These are phyloP conservation scores for Chrysochromulina tobinii DNA, from an alignment of 78 protist genomes.

Conservation along the genomic window DNA sequence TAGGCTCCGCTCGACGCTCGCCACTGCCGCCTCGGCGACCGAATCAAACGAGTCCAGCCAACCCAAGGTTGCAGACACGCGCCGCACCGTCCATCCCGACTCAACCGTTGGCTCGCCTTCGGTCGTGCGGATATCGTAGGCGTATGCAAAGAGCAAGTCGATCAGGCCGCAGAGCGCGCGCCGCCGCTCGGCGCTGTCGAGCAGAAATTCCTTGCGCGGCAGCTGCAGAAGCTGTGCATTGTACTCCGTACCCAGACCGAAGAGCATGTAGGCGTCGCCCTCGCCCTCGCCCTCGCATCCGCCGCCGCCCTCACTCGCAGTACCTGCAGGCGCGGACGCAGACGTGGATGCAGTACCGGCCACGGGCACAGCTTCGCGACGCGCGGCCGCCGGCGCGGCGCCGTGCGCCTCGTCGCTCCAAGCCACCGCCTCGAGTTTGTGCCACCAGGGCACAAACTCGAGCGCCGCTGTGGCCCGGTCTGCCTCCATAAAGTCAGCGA, in stretches of 20 bases:
- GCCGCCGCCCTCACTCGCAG: too few species aligned
- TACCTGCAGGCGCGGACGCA: too few species aligned
- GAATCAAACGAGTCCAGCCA: not conserved
- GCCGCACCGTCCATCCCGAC: slow-evolving; percentile 44
- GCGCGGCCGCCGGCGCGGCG: not conserved
- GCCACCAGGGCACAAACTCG: slow-evolving; percentile 1
- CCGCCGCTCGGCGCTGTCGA: not conserved
- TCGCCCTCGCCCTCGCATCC: not conserved
- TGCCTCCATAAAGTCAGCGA: not conserved
- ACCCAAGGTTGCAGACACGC: not conserved
- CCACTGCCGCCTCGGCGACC: not conserved
- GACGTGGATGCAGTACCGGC: too few species aligned
- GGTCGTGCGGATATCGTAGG: slow-evolving; percentile 49
- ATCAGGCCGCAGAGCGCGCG: slow-evolving; percentile 12
- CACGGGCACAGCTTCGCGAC: not conserved
- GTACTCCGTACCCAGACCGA: not conserved
- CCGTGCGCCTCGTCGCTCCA: not conserved
- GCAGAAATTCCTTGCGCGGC: not conserved
- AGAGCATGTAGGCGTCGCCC: not conserved
- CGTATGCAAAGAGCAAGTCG: slow-evolving; percentile 36
- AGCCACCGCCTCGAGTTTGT: not conserved
- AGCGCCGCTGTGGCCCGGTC: not conserved
- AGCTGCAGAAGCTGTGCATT: not conserved
- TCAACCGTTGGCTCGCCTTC: slow-evolving; percentile 49
- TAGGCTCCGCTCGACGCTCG: slow-evolving; percentile 33